Conservation (phyloP, 2,329 filamentous ascomycete species). For the Hypomyces rosellus region DNA sequence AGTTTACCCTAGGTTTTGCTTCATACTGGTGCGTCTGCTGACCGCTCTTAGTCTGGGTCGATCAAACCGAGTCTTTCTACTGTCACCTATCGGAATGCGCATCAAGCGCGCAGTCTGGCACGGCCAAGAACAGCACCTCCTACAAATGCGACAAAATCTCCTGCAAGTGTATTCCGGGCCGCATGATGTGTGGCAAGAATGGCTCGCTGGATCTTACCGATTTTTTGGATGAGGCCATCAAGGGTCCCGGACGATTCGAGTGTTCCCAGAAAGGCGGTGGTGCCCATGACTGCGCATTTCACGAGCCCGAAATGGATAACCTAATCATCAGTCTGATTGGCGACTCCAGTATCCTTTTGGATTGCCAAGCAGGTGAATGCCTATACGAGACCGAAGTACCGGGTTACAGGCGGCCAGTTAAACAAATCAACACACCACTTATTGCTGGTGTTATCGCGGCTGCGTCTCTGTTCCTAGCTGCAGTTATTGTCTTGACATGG, state of each 20-base stretch:
- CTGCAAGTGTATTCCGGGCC: constrained; percentile 81
- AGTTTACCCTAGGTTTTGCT: constrained; percentile 22
- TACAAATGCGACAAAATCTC: constrained; percentile 81
- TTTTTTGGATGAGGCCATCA: constrained; percentile 75
- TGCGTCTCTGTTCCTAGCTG: constrained; percentile 81
- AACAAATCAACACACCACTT: constrained; percentile 92
- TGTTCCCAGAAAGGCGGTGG: constrained; percentile 62
- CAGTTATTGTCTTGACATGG: constrained; percentile 76
- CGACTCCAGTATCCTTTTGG: constrained; percentile 78
- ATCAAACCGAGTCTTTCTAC: constrained; percentile 90
- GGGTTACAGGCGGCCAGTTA: constrained; percentile 80
- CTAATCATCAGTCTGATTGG: constrained; percentile 86
- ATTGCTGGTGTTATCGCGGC: constrained; percentile 91
- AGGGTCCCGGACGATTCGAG: constrained; percentile 79
- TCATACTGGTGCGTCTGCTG: constrained; percentile 4
- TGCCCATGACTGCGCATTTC: constrained; percentile 67
- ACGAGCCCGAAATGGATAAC: constrained; percentile 86
- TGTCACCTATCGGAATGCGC: constrained; percentile 79
- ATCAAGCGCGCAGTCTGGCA: constrained; percentile 62
- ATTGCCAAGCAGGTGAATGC: constrained; percentile 84
- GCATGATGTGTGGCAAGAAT: constrained; percentile 89
- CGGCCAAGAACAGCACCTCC: constrained; percentile 69
- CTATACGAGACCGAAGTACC: constrained; percentile 88
- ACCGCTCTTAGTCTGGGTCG: constrained; percentile 72
- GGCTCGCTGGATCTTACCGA: constrained; percentile 89